Evolutionary conservation across 768 basidiomycete species (phyloP).

Genomic region (Russula foetens): DNA sequence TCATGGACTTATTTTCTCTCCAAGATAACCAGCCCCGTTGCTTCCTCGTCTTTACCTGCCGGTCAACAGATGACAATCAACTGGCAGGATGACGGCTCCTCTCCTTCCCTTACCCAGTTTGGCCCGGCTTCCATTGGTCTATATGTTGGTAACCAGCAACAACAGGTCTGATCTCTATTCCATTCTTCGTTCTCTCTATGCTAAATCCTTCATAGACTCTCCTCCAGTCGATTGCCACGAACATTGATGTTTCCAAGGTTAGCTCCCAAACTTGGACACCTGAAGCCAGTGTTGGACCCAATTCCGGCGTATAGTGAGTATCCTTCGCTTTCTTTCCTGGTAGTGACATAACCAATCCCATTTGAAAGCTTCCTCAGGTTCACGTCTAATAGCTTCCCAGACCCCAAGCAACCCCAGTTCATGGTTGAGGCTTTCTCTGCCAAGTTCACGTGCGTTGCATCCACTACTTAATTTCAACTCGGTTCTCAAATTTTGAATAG

Average conservation of each 20-base stretch:
- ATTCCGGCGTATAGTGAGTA: constrained; percentile 46
- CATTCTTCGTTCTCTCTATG: not conserved
- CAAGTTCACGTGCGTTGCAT: constrained; percentile 54
- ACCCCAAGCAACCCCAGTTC: constrained; percentile 43
- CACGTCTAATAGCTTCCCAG: constrained; percentile 48
- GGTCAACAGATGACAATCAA: constrained; percentile 42
- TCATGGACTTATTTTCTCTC: not conserved
- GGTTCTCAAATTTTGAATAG: constrained; percentile 29
- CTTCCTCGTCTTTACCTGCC: constrained; percentile 37
- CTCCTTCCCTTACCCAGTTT: constrained; percentile 44
- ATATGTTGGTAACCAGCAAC: constrained; percentile 50
- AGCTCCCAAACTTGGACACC: constrained; percentile 44
- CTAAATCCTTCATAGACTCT: constrained; percentile 36
- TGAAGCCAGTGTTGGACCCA: constrained; percentile 44
- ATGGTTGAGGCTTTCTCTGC: constrained; percentile 69
- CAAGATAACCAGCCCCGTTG: constrained; percentile 53
- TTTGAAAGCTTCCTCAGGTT: constrained; percentile 65
- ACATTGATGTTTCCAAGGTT: constrained; percentile 44
- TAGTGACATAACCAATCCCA: not conserved
- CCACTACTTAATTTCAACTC: not conserved
- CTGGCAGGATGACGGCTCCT: constrained; percentile 50
- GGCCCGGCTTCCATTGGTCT: constrained; percentile 47
- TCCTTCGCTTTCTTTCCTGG: not conserved
- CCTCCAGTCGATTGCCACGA: constrained; percentile 43
- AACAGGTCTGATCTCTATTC: constrained; percentile 42